Evolutionary conservation across 768 basidiomycete genomes (phyloP).

Genomic region (Termitomyces sp.): DNA sequence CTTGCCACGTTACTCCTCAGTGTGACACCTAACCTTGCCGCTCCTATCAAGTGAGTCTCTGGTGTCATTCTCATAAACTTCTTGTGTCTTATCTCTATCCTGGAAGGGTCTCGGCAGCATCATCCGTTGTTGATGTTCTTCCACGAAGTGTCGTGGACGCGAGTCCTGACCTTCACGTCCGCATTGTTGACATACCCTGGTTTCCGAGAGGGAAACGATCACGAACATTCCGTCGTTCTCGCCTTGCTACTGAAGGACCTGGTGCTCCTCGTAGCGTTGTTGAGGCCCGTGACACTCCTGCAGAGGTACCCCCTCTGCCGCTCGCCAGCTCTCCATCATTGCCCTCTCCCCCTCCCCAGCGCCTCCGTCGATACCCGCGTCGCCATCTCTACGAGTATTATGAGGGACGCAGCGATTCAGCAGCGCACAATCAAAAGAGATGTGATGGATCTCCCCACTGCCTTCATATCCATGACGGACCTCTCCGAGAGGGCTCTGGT

Average conservation of each 20-base stretch:
- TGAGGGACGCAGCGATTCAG: conserved; percentile 18
- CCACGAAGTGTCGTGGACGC: conserved; percentile 19
- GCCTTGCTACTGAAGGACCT: conserved; percentile 20
- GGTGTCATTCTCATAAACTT: background rate
- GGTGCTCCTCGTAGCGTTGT: conserved; percentile 16
- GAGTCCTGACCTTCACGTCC: conserved; percentile 17
- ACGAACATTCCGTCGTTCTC: conserved; percentile 20
- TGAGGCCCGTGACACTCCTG: conserved; percentile 21
- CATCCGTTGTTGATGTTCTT: conserved; percentile 17
- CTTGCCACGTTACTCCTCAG: conserved; percentile 33
- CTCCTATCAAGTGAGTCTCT: conserved; percentile 28
- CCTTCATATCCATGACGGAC: background rate
- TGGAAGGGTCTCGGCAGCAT: conserved; percentile 21
- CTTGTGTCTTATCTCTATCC: background rate
- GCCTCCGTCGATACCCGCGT: conserved; percentile 12
- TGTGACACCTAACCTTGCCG: conserved; percentile 28
- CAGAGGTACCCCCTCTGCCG: conserved; percentile 2
- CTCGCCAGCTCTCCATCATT: background rate
- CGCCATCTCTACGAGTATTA: conserved; percentile 19
- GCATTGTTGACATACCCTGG: conserved; percentile 22
- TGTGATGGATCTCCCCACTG: background rate
- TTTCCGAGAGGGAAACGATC: conserved; percentile 16
- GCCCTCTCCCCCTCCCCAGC: background rate
- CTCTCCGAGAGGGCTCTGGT: background rate
- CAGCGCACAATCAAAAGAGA: conserved; percentile 3